These are phyloP conservation scores for Tetrahymena elliotti DNA, from an alignment of 73 alveolate species.

Conservation along the genomic window DNA sequence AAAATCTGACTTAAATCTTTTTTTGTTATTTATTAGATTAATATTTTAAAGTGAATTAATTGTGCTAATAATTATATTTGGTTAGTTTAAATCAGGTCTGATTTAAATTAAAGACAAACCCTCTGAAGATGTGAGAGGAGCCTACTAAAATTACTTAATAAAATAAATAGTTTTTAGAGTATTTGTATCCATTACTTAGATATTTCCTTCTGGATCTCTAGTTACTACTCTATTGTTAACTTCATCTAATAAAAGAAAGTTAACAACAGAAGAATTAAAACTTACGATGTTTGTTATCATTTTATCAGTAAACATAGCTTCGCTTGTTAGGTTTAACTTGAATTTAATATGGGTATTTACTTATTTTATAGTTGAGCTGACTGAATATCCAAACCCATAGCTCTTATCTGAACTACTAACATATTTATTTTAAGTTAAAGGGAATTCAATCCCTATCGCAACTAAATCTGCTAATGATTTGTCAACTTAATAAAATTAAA, in stretches of 20 bases:
- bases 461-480: background rate
- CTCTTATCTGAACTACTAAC: background rate
- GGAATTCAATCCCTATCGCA: background rate
- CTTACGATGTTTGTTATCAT: background rate
- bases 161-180: background rate
- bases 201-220: background rate
- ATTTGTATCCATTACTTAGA: background rate
- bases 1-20: background rate
- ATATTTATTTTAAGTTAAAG: background rate
- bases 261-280: background rate
- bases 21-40: background rate
- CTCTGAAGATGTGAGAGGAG: background rate
- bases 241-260: background rate
- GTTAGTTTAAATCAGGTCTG: background rate
- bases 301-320: background rate
- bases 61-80: background rate
- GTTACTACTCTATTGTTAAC: background rate
- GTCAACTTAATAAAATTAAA: background rate
- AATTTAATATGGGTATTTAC: background rate
- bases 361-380: background rate
- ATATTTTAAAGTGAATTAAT: background rate
- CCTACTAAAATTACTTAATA: background rate
- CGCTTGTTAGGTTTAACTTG: background rate
- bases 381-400: background rate
- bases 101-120: background rate